Evolutionary conservation across 2,329 filamentous ascomycete species (phyloP), one percentile per base, ranked within the genome.

Genomic region (Fusarium xyrophilum): DNA sequence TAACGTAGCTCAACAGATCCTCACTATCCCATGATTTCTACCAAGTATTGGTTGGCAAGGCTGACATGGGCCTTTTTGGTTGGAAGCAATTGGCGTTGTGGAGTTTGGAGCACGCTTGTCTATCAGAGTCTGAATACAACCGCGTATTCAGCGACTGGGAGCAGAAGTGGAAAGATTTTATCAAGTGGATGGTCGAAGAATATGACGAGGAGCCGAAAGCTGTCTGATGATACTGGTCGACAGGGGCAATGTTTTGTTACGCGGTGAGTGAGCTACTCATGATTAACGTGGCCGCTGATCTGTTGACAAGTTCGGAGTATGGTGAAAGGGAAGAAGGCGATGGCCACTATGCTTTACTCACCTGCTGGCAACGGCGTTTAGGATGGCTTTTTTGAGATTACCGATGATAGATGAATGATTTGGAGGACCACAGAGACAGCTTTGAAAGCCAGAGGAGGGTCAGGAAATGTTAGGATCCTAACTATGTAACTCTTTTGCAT

Each of bases 1-100:
- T 68, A 62, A 68, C 13, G 10, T 30, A 32, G 11, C 6, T 17
- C 7, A 42, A 54, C 60, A 91, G 89, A 67, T 92, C 90, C 17
- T 88, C 88, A 4, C 82, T 93, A 43, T 90, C 89, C 2, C 89
- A 93, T 68, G 91, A 93, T 73, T 93, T 93, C 74, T 93, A 93
- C 75, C 91, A 93, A 74, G 84, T 89, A 61, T 88, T 93, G 82
- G 84, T 91, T 11, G 91, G 91, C 48, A 88, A 87, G 44, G 81
- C 84, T 15, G 84, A 87, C 60, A 91, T 93, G 84, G 86, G 83
- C 21, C 77, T 93, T 0, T 86, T 86, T 66, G 90, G 90, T 43
- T 91, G 90, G 88, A 89, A 90, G 74, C 90, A 93, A 76, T 82
- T 90, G 25, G 82, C 82, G 19, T 78, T 85, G 68, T 90, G 88